Evolutionary conservation across 176 grass and related monocot genomes (phyloP).

Genomic region (Triticum aestivum): DNA sequence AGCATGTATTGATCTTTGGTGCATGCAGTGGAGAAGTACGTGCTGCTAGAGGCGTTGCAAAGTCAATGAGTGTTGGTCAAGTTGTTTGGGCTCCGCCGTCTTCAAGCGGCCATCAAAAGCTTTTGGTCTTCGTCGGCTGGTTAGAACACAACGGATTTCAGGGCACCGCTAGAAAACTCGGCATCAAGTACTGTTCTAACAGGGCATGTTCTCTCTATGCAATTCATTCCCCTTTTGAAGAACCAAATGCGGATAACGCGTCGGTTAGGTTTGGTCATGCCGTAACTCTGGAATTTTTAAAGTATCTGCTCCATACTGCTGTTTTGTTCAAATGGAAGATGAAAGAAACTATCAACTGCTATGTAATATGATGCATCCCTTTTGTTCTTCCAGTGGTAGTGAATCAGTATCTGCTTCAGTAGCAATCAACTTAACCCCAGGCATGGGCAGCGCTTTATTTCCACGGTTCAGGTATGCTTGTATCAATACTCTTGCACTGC

Average conservation of each 20-base stretch:
- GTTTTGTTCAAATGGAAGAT: not conserved
- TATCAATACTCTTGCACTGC: not conserved
- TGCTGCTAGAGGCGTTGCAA: conserved; percentile 37
- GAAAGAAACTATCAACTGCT: not conserved
- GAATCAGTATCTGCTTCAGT: not conserved
- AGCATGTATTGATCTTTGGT: not conserved
- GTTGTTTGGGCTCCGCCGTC: conserved; percentile 65
- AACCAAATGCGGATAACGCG: not conserved
- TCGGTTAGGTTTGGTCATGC: conserved; percentile 5
- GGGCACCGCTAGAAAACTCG: conserved; percentile 54
- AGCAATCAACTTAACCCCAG: conserved; percentile 46
- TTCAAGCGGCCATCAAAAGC: conserved; percentile 31
- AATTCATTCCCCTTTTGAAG: conserved; percentile 40
- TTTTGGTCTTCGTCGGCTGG: conserved; percentile 68
- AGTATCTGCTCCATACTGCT: not conserved
- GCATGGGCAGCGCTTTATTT: conserved; percentile 61
- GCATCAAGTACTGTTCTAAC: conserved; percentile 82
- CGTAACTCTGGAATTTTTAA: not conserved
- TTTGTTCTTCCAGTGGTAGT: conserved; percentile 24
- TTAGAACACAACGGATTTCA: conserved; percentile 44
- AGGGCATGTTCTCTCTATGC: conserved; percentile 69
- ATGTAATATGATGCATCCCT: conserved; percentile 3
- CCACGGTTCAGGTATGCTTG: conserved; percentile 63
- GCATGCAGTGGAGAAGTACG: conserved; percentile 53
- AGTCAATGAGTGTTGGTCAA: conserved; percentile 53